Conservation (phyloP, 306 rosid genomes). For the Glycyrrhiza uralensis region DNA sequence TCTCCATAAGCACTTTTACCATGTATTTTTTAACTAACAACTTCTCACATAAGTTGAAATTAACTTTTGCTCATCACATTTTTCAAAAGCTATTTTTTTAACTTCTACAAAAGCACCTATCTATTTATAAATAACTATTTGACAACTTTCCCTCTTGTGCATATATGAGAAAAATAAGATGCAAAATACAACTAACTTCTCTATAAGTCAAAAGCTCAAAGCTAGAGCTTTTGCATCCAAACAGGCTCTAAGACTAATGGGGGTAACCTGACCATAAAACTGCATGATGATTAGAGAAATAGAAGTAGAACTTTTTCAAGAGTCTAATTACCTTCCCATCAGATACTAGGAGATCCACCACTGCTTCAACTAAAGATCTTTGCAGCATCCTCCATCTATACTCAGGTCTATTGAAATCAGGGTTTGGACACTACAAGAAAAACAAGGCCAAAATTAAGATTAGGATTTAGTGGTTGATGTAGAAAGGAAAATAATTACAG, state of each 20-base stretch:
- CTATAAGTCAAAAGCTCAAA: too few species aligned
- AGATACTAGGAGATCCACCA: conserved; percentile 56
- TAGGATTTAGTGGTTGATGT: neutral
- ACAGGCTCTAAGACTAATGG: neutral
- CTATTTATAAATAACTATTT: too few species aligned
- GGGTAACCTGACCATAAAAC: neutral
- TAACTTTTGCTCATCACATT: too few species aligned
- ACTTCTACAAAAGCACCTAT: too few species aligned
- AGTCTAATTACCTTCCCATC: conserved; percentile 63
- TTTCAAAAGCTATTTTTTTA: too few species aligned
- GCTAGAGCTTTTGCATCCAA: too few species aligned
- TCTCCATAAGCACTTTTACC: too few species aligned
- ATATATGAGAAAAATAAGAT: too few species aligned
- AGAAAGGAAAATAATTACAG: neutral
- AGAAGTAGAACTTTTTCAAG: conserved; percentile 1
- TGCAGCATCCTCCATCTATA: conserved; percentile 95
- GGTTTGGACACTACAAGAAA: conserved; percentile 77
- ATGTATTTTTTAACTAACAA: too few species aligned
- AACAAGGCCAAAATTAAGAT: neutral
- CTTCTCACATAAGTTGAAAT: too few species aligned
- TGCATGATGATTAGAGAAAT: conserved; percentile 9
- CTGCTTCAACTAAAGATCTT: conserved; percentile 73
- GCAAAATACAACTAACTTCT: too few species aligned
- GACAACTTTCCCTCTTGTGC: too few species aligned
- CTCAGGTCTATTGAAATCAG: conserved; percentile 81